Base-by-base conservation (phyloP, 306 rosid species). In the Cucurbita argyrosperma region DNA sequence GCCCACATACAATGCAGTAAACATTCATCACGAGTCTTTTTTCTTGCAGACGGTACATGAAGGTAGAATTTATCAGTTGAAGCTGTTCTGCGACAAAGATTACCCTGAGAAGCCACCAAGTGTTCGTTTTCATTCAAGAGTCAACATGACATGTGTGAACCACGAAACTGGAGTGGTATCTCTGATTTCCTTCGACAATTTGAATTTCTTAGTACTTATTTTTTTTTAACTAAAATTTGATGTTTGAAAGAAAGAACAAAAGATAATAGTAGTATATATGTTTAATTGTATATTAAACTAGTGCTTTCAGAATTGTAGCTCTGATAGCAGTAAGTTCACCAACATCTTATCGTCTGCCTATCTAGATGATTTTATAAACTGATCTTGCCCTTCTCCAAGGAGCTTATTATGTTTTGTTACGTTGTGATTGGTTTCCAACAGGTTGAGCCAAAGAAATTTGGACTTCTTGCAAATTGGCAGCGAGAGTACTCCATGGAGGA, bases 91-190 rank as follows among this genome's bases (percentile, higher is more conserved):
- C 74, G 97, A 91, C 80, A 95, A 95, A 83, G 99, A 95, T 85
- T 95, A 95, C 88, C 99, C 99, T 4, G 99, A 95, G 81, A 95
- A 88, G 88, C 96, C 97, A 74, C 99, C 99, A 30, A 91, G 85
- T 79, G 97, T 91, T 82, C 97, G 97, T 14, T 95, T 95, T 81
- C 99, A 95, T 88, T 95, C 99, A 46, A 87, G 99, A 76, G 68
- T 95, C 85, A 95, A 95, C 83, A 89, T 91, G 96, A 88, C 97
- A 71, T 91, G 97, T 77, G 97, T 95, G 76, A 95, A 88, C 87
- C 99, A 95, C 81, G 99, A 95, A 89, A 89, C 91, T 79, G 99
- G 99, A 82, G 93, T 88, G 96, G 99, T 95, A 95, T 81, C 78
- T 50, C 80, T 82, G 62, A 15, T 65, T 72, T 55, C 39, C 18